Base-by-base conservation (phyloP, 768 basidiomycete genomes). In the Leucocoprinus birnbaumii region DNA sequence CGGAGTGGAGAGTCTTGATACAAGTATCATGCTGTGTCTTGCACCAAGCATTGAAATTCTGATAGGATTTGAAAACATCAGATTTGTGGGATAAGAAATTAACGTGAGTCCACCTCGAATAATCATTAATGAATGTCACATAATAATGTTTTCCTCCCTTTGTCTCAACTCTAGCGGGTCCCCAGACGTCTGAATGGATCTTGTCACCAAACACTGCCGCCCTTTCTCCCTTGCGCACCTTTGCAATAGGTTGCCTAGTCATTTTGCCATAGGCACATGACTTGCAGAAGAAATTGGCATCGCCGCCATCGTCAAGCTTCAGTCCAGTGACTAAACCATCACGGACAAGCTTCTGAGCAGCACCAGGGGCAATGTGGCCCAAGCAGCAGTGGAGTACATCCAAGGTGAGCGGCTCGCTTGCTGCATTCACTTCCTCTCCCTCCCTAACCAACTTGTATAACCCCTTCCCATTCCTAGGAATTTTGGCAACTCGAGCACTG, bases 161-260 rank as follows among this genome's bases (percentile, higher is more conserved):
- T 0, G 38, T 69, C 10, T 51, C 45, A 0, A 66, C 51, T 0
- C 58, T 60, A 0, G 70, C 64, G 3, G 70, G 75, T 14, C 73
- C 73, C 72, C 76, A 78, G 1, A 79, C 18, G 53, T 78, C 68
- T 0, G 65, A 59, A 58, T 76, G 67, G 3, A 76, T 41, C 16
- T 57, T 35, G 7, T 61, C 56, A 8, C 60, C 58, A 10, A 45
- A 40, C 1, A 49, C 59, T 0, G 70, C 34, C 6, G 34, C 65
- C 2, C 60, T 59, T 3, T 69, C 61, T 0, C 67, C 67, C n/a
- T 63, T 41, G n/a, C 16, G 31, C 7, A 60, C 47, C 50, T 69
- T 69, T 19, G 62, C 51, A 22, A 74, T 58, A 0, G 72, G 61
- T 53, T 72, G 71, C 0, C 65, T 50, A 0, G 62, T 76, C 0